These are phyloP conservation scores for Cinnamomum chago DNA, from an alignment of 164 flowering plant species.

Conservation along the genomic window DNA sequence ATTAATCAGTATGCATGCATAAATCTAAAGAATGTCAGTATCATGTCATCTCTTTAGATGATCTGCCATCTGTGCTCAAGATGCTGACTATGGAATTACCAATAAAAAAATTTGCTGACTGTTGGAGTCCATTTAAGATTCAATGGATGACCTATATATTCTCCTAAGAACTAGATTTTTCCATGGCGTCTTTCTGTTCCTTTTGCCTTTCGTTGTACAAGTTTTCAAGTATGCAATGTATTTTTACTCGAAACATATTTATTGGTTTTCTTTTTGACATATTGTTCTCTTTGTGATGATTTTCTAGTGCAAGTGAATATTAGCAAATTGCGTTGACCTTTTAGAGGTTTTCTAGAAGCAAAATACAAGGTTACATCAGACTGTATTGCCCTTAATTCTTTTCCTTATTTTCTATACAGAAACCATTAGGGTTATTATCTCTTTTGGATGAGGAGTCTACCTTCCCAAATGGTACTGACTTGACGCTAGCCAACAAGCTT, in stretches of 20 bases:
- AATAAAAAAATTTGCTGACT: background rate
- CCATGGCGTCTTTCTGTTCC: background rate
- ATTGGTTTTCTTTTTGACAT: background rate
- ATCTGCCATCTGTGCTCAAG: background rate
- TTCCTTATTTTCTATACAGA: constrained; percentile 46
- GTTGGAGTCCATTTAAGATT: background rate
- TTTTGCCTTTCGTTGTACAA: background rate
- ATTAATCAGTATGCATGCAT: too few relatives aligned
- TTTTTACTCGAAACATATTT: background rate
- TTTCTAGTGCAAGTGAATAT: background rate
- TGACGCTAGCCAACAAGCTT: constrained; percentile 92
- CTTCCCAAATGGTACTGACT: constrained; percentile 96
- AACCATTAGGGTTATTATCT: constrained; percentile 85
- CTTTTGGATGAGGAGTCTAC: constrained; percentile 96
- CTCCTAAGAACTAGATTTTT: background rate
- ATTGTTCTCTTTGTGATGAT: background rate
- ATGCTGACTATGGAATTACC: background rate
- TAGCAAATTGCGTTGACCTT: background rate
- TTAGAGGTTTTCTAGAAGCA: background rate
- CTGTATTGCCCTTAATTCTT: background rate
- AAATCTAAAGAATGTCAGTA: too few relatives aligned
- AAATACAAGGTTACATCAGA: background rate
- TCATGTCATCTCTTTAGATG: background rate
- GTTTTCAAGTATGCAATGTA: background rate
- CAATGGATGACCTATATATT: background rate